Evolutionary conservation across 2,329 filamentous ascomycete species (phyloP), one percentile per base, ranked within the genome.

Genomic region (Rhexocercosporidium sp.): DNA sequence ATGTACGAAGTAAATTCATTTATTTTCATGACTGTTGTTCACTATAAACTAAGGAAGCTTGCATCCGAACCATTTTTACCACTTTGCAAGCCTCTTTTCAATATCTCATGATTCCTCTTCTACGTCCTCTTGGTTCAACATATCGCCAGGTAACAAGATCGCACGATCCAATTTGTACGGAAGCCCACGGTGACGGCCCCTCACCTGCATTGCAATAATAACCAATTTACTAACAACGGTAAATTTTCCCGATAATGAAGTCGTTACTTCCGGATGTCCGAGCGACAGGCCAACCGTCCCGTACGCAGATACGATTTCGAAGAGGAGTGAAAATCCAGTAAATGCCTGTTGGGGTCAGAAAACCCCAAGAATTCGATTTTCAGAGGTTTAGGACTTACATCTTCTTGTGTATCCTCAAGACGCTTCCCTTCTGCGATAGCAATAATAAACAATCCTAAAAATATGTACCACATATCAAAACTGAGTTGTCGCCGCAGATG

Each of bases 391-490:
- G 29, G 6, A 27, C 34, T 57, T 27, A 57, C 54, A 57, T 57
- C 54, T 18, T 57, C 54, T 8, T 18, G 14, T 12, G 54, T 57
- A 2, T 75, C 85, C 76, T 92, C 83, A 16, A 99, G 82, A n/a
- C 89, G 88, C 7, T 75, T 66, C 3, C 94, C 95, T 81, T 99
- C 96, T 34, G 92, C 89, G 74, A 99, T 97, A 69, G 91, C 86
- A 75, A 99, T 92, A 77, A 98, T 87, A 80, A 99, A 99, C 73
- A 97, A 88, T 0, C 96, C 96, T 27, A 98, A 79, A 76, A 97
- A 97, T 66, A 99, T 91, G 75, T 94, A 99, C 96, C 96, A 99
- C 79, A 99, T 79, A 80, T 99, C 96, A 81, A 98, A 99, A 64
- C 94, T 97, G 41, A 99, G 86, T 79, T 99, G 96, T 57, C 92